Conservation (phyloP, 352 stramenopile species). For the Phytophthora pistaciae region DNA sequence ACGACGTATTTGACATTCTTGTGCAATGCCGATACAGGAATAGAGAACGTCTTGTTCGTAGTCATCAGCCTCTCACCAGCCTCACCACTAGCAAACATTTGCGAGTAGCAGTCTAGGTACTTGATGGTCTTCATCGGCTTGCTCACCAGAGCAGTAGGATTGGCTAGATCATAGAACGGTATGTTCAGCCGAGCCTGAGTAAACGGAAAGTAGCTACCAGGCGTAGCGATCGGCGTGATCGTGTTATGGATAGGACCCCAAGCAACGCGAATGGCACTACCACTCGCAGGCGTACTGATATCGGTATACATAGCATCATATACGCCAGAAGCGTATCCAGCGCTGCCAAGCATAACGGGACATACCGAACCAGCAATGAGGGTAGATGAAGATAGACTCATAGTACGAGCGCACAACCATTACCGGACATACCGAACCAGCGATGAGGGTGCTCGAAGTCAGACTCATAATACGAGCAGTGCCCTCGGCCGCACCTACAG, state of each 20-base stretch:
- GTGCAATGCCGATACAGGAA: background rate
- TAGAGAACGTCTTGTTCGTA: slow-evolving; percentile 1
- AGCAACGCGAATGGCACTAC: no score
- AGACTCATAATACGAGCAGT: no score
- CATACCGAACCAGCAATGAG: no score
- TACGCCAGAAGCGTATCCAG: no score
- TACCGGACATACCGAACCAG: no score
- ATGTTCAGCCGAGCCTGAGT: slow-evolving; percentile 16
- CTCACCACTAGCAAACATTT: slow-evolving; percentile 38
- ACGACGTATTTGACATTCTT: background rate
- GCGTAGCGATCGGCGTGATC: background rate
- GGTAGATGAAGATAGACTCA: no score
- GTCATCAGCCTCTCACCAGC: no score
- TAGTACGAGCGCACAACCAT: no score
- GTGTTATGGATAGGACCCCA: slow-evolving; percentile 1
- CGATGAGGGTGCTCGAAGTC: background rate
- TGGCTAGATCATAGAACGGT: slow-evolving; percentile 40
- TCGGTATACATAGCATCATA: no score
- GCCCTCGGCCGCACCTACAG: no score
- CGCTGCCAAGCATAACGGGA: background rate
- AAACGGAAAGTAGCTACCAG: background rate
- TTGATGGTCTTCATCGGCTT: slow-evolving; percentile 36
- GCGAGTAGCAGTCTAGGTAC: slow-evolving; percentile 32
- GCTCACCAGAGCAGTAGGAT: slow-evolving; percentile 26
- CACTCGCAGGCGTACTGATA: no score